Conservation (phyloP, 2,329 filamentous ascomycete species). For the Celoporthe dispersa region DNA sequence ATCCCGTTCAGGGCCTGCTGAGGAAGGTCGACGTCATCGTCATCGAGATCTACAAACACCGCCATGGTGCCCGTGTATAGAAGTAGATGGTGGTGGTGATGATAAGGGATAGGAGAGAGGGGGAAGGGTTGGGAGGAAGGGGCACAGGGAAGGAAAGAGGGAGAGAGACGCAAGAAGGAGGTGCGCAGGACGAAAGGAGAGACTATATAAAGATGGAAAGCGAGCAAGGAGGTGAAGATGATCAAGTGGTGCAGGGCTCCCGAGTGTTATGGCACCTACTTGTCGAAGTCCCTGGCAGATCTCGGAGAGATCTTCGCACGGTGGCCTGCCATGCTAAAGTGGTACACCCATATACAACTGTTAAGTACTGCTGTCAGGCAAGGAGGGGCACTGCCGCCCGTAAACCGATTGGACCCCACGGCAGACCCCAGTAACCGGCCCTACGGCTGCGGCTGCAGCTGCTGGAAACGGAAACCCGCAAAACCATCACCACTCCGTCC, state of each 20-base stretch:
- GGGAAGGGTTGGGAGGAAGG: neutral
- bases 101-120: neutral
- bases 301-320: neutral
- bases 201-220: neutral
- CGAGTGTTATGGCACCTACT: neutral
- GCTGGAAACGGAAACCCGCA: constrained; percentile 8
- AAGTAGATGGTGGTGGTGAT: neutral
- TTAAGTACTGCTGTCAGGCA: neutral
- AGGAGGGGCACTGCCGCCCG: constrained; percentile 23
- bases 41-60: constrained; percentile 41
- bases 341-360: too few relatives aligned
- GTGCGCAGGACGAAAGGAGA: neutral
- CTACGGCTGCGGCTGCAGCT: neutral
- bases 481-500: neutral
- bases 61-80: constrained; percentile 34
- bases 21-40: constrained; percentile 38
- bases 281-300: neutral
- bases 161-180: neutral
- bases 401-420: constrained; percentile 14
- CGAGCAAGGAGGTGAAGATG: constrained; percentile 3
- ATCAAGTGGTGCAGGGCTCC: neutral
- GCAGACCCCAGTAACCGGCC: neutral
- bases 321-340: neutral
- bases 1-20: constrained; percentile 32
- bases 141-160: neutral